Evolutionary conservation across 169 alveolate genomes (phyloP), one percentile per base, ranked within the genome.

Genomic region (Eimeria brunetti): DNA sequence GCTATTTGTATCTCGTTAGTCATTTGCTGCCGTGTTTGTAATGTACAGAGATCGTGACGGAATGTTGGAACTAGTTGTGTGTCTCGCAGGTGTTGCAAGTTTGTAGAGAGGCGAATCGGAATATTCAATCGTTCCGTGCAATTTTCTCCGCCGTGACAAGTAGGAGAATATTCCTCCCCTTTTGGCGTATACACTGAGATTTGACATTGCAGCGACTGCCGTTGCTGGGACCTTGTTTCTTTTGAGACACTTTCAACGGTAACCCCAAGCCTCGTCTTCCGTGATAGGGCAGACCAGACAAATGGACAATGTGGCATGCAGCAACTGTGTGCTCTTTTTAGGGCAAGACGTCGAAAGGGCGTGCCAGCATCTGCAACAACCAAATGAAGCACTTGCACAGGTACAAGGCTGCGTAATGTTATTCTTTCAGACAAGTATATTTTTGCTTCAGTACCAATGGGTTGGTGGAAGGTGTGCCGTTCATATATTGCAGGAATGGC

Each of bases 61-160:
- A 3, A 4, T 27, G 38, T 41, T 56, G 85, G 20, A 38, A 44
- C 20, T 22, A 8, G 76, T 14, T 30, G 53, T 84, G 46, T 56
- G 64, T 38, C 33, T n/a, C 30, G 27, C 67, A 99, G 97, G 99
- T 99, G n/a, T 84, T 97, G 44, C 97, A 97, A 44, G 91, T 97
- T 20, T 97, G 98, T 85, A 71, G 36, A 85, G 75, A 96, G 46
- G 96, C 93, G 16, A 98, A 97, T 71, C 84, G 95, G 60, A 96
- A 96, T 30, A 88, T 98, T 41, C 51, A 95, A 44, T 96, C 98
- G 44, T 89, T 91, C 81, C 97, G 99, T 91, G 99, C 99, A 33
- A 97, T 97, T 81, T 99, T 98, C 96, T 98, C 99, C 22, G 99
- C 99, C n/a, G 96, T 98, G 33, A 98, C 99, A 51, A 67, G 96